A percentile compares a stretch with the other conserved stretches of the same genome.
Conservation (phyloP, 768 basidiomycete genomes). For the Boletales sp. region DNA sequence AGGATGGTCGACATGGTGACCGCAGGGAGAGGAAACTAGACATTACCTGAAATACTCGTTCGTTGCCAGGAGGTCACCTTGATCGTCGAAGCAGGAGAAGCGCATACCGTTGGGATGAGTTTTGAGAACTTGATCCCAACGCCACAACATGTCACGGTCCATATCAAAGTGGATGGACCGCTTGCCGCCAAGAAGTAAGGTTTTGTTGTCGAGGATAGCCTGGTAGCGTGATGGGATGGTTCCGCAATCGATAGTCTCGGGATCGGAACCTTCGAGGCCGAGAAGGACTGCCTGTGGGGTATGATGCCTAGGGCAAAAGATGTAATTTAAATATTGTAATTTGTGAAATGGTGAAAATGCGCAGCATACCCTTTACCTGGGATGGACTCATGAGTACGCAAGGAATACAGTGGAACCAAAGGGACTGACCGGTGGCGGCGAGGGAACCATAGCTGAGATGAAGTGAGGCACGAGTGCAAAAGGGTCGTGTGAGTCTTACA, state of each 20-base stretch:
- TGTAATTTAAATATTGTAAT: not conserved
- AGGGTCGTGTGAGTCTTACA: slow-evolving; percentile 45
- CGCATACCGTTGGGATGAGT: slow-evolving; percentile 93
- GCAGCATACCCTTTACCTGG: slow-evolving; percentile 70
- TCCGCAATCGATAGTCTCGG: slow-evolving; percentile 89
- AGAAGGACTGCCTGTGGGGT: slow-evolving; percentile 85
- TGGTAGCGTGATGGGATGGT: slow-evolving; percentile 76
- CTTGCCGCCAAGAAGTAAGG: slow-evolving; percentile 65
- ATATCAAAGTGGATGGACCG: slow-evolving; percentile 83
- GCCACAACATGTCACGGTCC: slow-evolving; percentile 91
- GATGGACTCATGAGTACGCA: slow-evolving; percentile 5
- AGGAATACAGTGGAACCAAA: not conserved
- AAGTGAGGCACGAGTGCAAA: not conserved
- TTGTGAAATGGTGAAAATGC: not conserved
- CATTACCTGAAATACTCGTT: slow-evolving; percentile 85
- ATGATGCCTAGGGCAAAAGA: slow-evolving; percentile 55
- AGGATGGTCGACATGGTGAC: not conserved
- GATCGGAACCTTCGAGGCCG: slow-evolving; percentile 85
- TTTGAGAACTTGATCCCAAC: slow-evolving; percentile 84
- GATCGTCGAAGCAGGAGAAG: slow-evolving; percentile 76
- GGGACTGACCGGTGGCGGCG: slow-evolving; percentile 75
- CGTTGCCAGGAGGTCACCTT: slow-evolving; percentile 87
- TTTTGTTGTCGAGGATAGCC: slow-evolving; percentile 61
- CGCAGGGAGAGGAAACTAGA: not conserved
- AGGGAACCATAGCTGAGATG: slow-evolving; percentile 77